These are phyloP conservation scores for Coccomyxa sp. DNA, from an alignment of 139 green algal genomes.

Conservation along the genomic window DNA sequence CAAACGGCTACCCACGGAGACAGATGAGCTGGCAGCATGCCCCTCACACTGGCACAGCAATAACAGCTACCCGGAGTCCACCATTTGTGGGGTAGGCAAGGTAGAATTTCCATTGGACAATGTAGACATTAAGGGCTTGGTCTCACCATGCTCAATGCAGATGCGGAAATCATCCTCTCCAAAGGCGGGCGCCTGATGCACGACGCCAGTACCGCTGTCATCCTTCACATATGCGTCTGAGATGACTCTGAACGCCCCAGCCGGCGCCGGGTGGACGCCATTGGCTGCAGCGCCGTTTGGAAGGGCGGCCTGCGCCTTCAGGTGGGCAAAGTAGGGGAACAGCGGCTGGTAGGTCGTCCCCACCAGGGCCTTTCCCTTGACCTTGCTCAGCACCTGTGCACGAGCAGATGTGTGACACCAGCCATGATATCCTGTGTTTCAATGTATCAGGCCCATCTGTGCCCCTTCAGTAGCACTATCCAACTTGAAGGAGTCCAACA, in stretches of 20 bases:
- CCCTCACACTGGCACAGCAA: too few species aligned
- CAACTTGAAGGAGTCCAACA: too few species aligned
- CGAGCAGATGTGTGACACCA: too few species aligned
- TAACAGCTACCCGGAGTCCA: neutral
- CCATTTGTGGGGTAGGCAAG: neutral
- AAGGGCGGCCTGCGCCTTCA: slow-evolving; percentile 37
- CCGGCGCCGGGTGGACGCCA: too few species aligned
- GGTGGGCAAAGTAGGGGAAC: slow-evolving; percentile 89
- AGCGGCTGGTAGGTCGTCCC: slow-evolving; percentile 86
- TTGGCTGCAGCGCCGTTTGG: slow-evolving; percentile 7
- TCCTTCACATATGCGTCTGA: slow-evolving; percentile 91
- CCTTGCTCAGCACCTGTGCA: slow-evolving; percentile 70
- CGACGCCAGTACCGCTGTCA: slow-evolving; percentile 92
- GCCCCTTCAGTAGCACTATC: too few species aligned
- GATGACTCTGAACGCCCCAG: slow-evolving; percentile 70
- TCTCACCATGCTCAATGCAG: slow-evolving; percentile 69
- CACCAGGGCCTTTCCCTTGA: slow-evolving; percentile 75
- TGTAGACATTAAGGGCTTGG: too few species aligned
- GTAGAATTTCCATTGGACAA: too few species aligned
- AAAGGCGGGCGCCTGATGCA: slow-evolving; percentile 96
- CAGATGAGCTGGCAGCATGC: too few species aligned
- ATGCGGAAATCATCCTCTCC: slow-evolving; percentile 98
- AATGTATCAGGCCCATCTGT: too few species aligned
- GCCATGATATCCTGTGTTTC: too few species aligned
- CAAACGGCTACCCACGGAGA: neutral